Evolutionary conservation across 768 basidiomycete species (phyloP), one percentile per base, ranked within the genome.

Genomic region (Russula sp.): DNA sequence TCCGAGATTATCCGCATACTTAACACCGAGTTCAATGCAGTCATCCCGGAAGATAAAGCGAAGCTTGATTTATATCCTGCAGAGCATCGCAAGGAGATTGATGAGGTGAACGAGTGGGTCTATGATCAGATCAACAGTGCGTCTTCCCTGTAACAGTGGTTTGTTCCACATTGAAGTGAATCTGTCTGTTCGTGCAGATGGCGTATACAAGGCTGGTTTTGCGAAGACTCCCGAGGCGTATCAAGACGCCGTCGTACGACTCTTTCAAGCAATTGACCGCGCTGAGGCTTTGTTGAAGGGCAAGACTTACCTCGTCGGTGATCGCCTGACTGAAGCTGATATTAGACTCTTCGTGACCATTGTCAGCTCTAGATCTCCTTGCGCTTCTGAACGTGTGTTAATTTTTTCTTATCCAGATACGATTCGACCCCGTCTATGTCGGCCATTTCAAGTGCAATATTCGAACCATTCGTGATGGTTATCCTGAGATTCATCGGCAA

Each of bases 371-470:
- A 7, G n/a, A 60, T 61, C 5, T 11, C 42, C 36, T 5, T 9
- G 13, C 16, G 26, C 32, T 18, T 32, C 18, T n/a, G 9, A 1
- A 36, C 36, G 11, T 36, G 26, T 4, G 26, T 40, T 4, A 1
- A 18, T 3, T 2, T 26, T n/a, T 49, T 24, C 28, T 46, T 34
- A 4, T 2, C 59, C 62, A 92, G 89, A 77, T 92, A 65, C 91
- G 93, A 40, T 95, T 94, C 75, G 94, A 96, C 70, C 86, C 88
- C 1, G 95, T 89, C 18, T 98, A 98, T 75, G 82, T 89, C 53
- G 85, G 88, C 0, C 92, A 94, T 73, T 98, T 98, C 83, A 98
- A 98, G 70, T 95, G 93, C 78, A 94, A 96, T 79, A 73, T 92
- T 67, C 85, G 88, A 34, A 86, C 83, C 49, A 90, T 97, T 72